Base-by-base conservation (phyloP, 2,329 filamentous ascomycete species). In the Nemania serpens region DNA sequence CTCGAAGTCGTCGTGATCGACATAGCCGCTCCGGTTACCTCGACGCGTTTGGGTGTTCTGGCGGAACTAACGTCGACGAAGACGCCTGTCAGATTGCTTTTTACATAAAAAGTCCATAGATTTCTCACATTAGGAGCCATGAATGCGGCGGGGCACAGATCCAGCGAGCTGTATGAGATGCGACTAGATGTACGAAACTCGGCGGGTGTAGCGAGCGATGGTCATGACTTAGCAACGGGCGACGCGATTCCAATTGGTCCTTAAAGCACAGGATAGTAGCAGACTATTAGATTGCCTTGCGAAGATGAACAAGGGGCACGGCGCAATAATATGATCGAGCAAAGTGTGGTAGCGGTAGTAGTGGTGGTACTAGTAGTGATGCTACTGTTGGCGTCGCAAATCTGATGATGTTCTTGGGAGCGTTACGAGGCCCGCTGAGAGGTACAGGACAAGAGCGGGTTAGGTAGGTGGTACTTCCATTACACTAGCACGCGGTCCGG, bases 1-100 rank as follows among this genome's bases (percentile, higher is more conserved):
- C 76, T 87, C 84, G 58, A 87, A 86, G 64, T 86, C 84, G 70
- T 87, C 84, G 68, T 86, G 84, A 66, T 87, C 84, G 41, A 81
- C 78, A 65, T 84, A 85, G 53, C 79, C 82, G 65, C 81, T 76
- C 59, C 84, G 81, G 63, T 82, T 82, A 64, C 84, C 83, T 65
- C 84, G 82, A 72, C 84, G 78, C 55, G 84, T 86, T 76, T 85
- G 73, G 45, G 66, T 71, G 55, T 71, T 71, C 34, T 69, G 68
- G 42, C 72, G 72, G 36, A 71, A 71, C 68, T 72, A 49, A 34
- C n/a, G 25, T 46, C 11, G 55, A 47, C 17, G 18, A 50, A 55
- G 11, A 20, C 37, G 18, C 6, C 17, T 12, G 43, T 65, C 13
- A 65, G 59, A 34, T 25, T 55, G 17, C 17, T 33, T 39, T 29